These are phyloP conservation scores for Metarhizium robertsii DNA, from an alignment of 2,329 filamentous ascomycete species.

Conservation along the genomic window DNA sequence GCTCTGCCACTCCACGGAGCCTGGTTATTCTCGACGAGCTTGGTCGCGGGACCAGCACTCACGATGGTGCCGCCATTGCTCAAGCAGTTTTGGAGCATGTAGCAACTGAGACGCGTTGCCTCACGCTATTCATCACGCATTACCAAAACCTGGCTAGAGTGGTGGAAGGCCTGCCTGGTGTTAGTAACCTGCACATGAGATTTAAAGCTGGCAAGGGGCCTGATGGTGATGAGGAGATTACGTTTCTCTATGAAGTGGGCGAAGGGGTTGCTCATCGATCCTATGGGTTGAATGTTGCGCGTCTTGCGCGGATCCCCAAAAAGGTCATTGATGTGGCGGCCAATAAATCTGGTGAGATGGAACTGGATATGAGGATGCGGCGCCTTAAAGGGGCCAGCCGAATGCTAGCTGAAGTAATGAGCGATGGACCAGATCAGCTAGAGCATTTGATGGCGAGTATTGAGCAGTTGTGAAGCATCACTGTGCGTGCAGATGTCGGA, in stretches of 20 bases:
- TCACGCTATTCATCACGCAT: conserved; percentile 95
- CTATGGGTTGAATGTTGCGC: conserved; percentile 89
- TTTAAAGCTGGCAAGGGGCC: conserved; percentile 46
- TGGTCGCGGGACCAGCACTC: conserved; percentile 84
- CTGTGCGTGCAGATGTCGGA: not conserved
- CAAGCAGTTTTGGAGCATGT: conserved; percentile 83
- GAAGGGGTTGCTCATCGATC: conserved; percentile 89
- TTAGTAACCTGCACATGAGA: conserved; percentile 90
- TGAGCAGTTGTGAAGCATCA: conserved; percentile 42
- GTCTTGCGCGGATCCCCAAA: conserved; percentile 71
- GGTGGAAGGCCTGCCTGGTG: conserved; percentile 56
- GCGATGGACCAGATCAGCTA: conserved; percentile 29
- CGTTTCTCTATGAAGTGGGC: conserved; percentile 87
- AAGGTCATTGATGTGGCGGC: conserved; percentile 70
- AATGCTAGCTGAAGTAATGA: conserved; percentile 33
- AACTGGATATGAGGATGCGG: conserved; percentile 58
- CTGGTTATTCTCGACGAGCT: conserved; percentile 93
- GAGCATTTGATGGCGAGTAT: conserved; percentile 46
- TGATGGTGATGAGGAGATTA: conserved; percentile 65
- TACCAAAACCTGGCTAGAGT: conserved; percentile 77
- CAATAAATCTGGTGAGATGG: conserved; percentile 71
- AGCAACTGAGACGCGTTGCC: conserved; percentile 60
- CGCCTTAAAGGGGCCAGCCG: conserved; percentile 43
- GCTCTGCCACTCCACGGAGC: conserved; percentile 73
- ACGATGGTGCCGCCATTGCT: conserved; percentile 93